Base-by-base conservation (phyloP, 208 protist genomes). In the Leishmania aethiopica region DNA sequence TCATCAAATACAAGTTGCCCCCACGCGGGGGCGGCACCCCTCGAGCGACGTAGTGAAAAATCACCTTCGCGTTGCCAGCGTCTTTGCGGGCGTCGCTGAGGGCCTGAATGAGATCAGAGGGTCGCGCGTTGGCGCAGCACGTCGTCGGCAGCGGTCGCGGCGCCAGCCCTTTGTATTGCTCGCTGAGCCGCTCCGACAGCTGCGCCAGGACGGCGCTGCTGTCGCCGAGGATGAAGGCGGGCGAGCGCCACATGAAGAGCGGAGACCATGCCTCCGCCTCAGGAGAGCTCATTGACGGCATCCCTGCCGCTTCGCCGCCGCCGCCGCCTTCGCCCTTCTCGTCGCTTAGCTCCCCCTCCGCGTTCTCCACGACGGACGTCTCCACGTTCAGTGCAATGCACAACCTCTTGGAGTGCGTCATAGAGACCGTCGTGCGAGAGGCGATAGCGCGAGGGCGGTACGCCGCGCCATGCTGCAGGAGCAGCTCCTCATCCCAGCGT, bases 1-100 rank as follows among this genome's bases (percentile, higher is more conserved):
- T 87, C 75, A 87, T 49, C 35, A 96, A 83, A 69, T 84, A 94
- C 17, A 96, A 37, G n/a, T 83, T 88, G 19, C 91, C 91, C 32
- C 80, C 78, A 42, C 84, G 85, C 59, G 91, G 92, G 45, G 85
- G 79, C 40, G 91, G 92, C 72, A 96, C 86, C 1, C 93, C 95
- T 72, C 92, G 89, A 5, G 91, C 90, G 32, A 89, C 88, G 84
- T 97, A 97, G 82, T 97, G 95, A 37, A 96, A 89, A 62, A 97
- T 90, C 25, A 97, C 90, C 78, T 95, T 96, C 1, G 85, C 83
- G 25, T 88, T 86, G 5, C 92, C 92, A 22, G 92, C 93, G 25
- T 92, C 85, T 60, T 92, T 87, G 35, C 95, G 89, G 40, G 89
- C 88, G 45, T 96, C 89, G 75, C 82, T 88, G 55, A 96, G 84